Percentiles rank a stretch among this genome's conserved stretches.
Conservation (phyloP, 164 flowering plant species). For the Macadamia integrifolia region DNA sequence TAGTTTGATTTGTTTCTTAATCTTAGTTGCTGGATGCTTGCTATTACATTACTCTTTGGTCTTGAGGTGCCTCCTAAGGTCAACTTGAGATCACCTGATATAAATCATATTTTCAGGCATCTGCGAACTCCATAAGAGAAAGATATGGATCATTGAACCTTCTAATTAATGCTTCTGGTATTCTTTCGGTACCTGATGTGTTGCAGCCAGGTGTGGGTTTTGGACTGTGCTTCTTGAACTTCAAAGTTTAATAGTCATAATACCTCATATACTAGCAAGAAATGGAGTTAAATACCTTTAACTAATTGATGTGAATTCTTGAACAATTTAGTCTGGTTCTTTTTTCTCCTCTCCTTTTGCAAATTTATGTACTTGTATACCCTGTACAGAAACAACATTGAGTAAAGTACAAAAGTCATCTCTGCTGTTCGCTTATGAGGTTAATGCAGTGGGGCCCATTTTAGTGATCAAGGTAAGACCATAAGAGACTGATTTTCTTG, state of each 20-base stretch:
- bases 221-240: background rate
- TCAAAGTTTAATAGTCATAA: no score
- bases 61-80: background rate
- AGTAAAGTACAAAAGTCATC: slow-evolving; percentile 74
- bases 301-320: background rate
- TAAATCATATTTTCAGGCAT: slow-evolving; percentile 43
- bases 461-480: slow-evolving; percentile 69
- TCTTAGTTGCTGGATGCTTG: background rate
- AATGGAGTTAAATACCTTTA: background rate
- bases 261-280: no score
- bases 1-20: background rate
- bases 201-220: slow-evolving; percentile 75
- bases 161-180: slow-evolving; percentile 84
- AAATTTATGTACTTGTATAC: slow-evolving; percentile 12
- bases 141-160: slow-evolving; percentile 75
- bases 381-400: slow-evolving; percentile 83
- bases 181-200: slow-evolving; percentile 77
- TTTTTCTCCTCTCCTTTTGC: background rate
- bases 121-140: slow-evolving; percentile 52
- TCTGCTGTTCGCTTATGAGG: slow-evolving; percentile 73
- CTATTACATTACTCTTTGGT: background rate
- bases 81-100: background rate
- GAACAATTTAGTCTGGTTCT: background rate
- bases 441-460: slow-evolving; percentile 92
- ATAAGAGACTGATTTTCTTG: background rate